Evolutionary conservation across 441 rosid genomes (phyloP), one percentile per base, ranked within the genome.

Genomic region (Populus hybrid): DNA sequence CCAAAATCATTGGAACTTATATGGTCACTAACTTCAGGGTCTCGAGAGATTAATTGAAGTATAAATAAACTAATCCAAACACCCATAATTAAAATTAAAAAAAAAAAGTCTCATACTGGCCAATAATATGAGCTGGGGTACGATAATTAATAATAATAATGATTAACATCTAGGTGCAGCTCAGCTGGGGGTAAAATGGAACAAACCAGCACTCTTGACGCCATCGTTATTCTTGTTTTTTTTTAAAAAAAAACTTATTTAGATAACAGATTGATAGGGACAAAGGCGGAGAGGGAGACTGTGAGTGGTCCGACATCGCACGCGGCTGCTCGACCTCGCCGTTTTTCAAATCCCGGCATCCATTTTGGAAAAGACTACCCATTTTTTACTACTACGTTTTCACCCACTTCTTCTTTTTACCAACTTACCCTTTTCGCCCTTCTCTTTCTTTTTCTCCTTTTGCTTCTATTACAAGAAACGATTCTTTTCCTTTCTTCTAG

Each of bases 321-420:
- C 80, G 90, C 90, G 87, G 87, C 90, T 57, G 80, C 86, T 83
- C 90, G 89, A 86, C 88, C 81, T 35, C 83, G 86, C 83, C 71
- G 28, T 8, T 63, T 80, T 80, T 79, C 68, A 73, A 10, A 24
- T 1, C 75, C 71, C 71, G 82, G 69, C 84, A 69, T 79, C 82
- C 88, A 30, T 64, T 68, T 68, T 69, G 76, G 85, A 77, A 72
- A 76, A 77, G 83, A 65, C 64, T 65, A 5, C 28, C 35, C 24
- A 66, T 67, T 59, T 16, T 64, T 20, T 32, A 72, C 3, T 42
- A 61, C 20, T 3, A 10, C 72, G 54, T 54, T 75, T 66, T 14
- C 59, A 24, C 10, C 7, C 2, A 6, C 4, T 10, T 11, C 30
- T 34, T 0, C 20, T 18, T 61, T 74, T 84, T 77, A 79, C 84